These are phyloP conservation scores for Poronia punctata DNA, from an alignment of 495 filamentous ascomycete species.

Conservation along the genomic window DNA sequence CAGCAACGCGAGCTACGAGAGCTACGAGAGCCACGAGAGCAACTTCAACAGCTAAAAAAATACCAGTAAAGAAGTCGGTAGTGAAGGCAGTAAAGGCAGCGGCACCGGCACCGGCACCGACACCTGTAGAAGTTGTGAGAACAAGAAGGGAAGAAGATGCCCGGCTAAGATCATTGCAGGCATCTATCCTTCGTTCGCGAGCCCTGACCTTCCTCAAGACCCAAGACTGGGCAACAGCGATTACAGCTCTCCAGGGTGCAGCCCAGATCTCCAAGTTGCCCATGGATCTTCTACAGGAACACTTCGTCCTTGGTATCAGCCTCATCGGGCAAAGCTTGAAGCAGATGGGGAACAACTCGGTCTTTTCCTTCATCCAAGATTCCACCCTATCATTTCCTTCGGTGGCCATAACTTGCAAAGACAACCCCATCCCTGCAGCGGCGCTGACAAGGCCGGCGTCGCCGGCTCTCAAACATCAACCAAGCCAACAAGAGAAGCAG, in stretches of 20 bases:
- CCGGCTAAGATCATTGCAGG: constrained; percentile 51
- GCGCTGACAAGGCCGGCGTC: constrained; percentile 1
- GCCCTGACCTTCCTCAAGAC: constrained; percentile 48
- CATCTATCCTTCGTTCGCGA: constrained; percentile 57
- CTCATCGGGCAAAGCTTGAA: constrained; percentile 55
- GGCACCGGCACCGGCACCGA: constrained; percentile 16
- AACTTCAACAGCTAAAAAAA: constrained; percentile 16
- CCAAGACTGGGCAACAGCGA: constrained; percentile 50
- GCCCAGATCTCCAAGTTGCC: constrained; percentile 33
- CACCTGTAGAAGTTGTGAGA: constrained; percentile 19
- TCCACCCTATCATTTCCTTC: constrained; percentile 83
- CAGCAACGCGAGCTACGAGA: constrained; percentile 9
- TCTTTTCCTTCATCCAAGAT: constrained; percentile 83
- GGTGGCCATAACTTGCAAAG: constrained; percentile 30
- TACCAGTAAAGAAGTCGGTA: constrained; percentile 17
- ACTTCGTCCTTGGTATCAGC: constrained; percentile 51
- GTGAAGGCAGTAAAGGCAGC: constrained; percentile 9
- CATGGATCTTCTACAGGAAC: constrained; percentile 35
- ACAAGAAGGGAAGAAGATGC: constrained; percentile 39
- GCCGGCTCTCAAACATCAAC: constrained; percentile 21
- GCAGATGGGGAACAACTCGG: constrained; percentile 68
- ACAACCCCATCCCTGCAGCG: constrained; percentile 17
- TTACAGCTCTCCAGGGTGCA: constrained; percentile 43
- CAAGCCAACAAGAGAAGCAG: constrained; percentile 17
- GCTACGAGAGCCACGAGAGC: constrained; percentile 16